Base-by-base conservation (phyloP, 2,329 filamentous ascomycete species). In the Venturia carpophila region DNA sequence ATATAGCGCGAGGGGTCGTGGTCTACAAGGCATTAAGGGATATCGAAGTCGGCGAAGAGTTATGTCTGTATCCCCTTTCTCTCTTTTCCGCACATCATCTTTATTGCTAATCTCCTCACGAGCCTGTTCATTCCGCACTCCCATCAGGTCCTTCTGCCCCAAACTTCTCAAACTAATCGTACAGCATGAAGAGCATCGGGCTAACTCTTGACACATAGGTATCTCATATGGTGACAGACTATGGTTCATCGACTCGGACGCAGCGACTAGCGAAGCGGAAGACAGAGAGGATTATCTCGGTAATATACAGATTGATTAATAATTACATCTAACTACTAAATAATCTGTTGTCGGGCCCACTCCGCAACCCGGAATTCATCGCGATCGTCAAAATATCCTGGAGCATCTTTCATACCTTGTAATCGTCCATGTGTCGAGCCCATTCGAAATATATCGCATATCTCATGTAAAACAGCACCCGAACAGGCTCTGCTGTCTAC, bases 41-140 rank as follows among this genome's bases (percentile, higher is more conserved):
- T 66, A 79, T 85, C 19, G 69, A 70, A 21, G 70, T 73, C n/a
- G 82, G 81, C 17, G 81, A 84, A 70, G 83, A 85, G 69, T 72
- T 85, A 17, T 84, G 82, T 75, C 75, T 77, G 71, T 68, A 9
- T n/a, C 43, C 43, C 15, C 9, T 3, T 37, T 24, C 19, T 34
- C 24, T 55, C 13, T 11, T 30, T 19, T 15, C 24, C 21, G 5
- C 5, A n/a, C 6, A 24, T 47, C 13, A 24, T 47, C 45, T 11
- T 41, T 41, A 3, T 41, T 41, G 10, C 30, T 41, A 15, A 41
- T 41, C 15, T 15, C 39, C 3, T 41, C 9, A 41, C 10, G 10
- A 15, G 15, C 9, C 15, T 41, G 39, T 41, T 41, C 3, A 11
- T 41, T 41, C 9, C 39, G 39, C 39, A 41, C 3, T 9, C 39